phyloP scores from a whole-genome alignment of 345 rosid genomes.

The Salix purpurea region DNA sequence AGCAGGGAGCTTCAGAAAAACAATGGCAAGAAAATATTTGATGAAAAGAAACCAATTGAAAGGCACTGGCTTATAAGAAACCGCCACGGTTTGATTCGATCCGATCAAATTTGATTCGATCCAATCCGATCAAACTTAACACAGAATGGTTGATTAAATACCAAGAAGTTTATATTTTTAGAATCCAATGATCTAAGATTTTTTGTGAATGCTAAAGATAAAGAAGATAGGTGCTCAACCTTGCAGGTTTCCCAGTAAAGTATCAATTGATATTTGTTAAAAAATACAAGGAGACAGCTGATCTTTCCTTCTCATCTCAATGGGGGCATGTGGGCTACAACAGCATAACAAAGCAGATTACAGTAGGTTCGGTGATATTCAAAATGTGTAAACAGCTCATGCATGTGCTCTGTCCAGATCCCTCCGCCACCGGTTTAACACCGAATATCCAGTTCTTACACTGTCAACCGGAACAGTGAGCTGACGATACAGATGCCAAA shows the following conservation, averaged over 20 bases:
- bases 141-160: no score
- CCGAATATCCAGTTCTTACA: conserved; percentile 1
- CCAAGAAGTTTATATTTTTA: no score
- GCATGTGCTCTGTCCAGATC: not conserved
- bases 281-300: not conserved
- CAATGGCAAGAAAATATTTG: no score
- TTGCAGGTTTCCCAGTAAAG: not conserved
- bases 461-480: not conserved
- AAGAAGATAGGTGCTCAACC: not conserved
- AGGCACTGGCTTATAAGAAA: no score
- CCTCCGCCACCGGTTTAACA: not conserved
- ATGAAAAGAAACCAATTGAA: no score
- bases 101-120: no score
- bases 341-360: not conserved
- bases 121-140: no score
- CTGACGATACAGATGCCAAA: not conserved
- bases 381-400: not conserved
- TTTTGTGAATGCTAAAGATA: not conserved
- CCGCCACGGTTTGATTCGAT: no score
- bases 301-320: conserved; percentile 11
- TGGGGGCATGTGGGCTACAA: conserved; percentile 2
- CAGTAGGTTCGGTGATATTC: not conserved
- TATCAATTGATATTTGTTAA: not conserved
- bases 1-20: no score
- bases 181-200: no score